These are phyloP conservation scores for Saccharomycopsis sp. DNA, from an alignment of 805 yeast genomes.

Conservation along the genomic window DNA sequence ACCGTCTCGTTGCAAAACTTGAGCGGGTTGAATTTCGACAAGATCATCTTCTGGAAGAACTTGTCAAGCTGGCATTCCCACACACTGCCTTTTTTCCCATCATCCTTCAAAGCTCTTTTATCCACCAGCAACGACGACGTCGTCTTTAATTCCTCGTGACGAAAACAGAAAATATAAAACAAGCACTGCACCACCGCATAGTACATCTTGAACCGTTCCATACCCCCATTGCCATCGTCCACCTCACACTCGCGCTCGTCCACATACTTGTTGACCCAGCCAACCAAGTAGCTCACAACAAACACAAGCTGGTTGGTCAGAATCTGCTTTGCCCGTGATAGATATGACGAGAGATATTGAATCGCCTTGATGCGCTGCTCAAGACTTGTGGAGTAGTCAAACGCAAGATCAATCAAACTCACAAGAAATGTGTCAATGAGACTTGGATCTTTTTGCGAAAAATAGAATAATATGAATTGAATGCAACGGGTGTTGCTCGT, in stretches of 20 bases:
- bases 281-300: conserved; percentile 71
- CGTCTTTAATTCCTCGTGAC: conserved; percentile 56
- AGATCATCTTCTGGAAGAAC: conserved; percentile 76
- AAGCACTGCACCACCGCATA: conserved; percentile 88
- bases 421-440: conserved; percentile 80
- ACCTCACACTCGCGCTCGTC: conserved; percentile 82
- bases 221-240: conserved; percentile 49
- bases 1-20: conserved; percentile 91
- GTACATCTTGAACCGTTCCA: conserved; percentile 84
- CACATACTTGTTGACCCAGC: conserved; percentile 78
- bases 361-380: conserved; percentile 80
- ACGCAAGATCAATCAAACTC: conserved; percentile 71
- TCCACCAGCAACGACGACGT: too few species aligned
- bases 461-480: conserved; percentile 74
- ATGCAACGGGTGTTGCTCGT: conserved; percentile 86
- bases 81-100: conserved; percentile 25
- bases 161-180: conserved; percentile 84
- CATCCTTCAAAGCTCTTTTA: conserved; percentile 14
- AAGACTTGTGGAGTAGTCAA: conserved; percentile 55
- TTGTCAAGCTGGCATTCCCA: conserved; percentile 83
- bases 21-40: conserved; percentile 87
- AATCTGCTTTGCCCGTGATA: conserved; percentile 75
- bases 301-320: conserved; percentile 66
- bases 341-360: conserved; percentile 84
- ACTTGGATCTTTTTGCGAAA: conserved; percentile 74